Base-by-base conservation (phyloP, 345 rosid species). In the Sapria himalayana region DNA sequence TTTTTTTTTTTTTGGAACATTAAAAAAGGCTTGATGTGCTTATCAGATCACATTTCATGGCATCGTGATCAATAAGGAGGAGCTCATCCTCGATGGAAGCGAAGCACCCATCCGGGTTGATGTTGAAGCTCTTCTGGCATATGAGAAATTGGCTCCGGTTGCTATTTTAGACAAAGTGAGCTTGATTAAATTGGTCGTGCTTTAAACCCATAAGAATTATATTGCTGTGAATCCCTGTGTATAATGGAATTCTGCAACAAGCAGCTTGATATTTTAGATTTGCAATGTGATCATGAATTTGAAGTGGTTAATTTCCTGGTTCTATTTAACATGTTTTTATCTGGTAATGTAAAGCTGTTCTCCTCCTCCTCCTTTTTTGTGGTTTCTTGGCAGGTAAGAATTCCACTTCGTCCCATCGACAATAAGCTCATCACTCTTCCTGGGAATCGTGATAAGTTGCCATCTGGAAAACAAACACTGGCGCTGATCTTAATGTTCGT, bases 51-150 rank as follows among this genome's bases (percentile, higher is more conserved):
- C 20, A 41, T 89, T 89, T 62, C 95, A 79, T 58, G 98, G 98
- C 44, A 79, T 89, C 58, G 67, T 57, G 41, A 52, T 89, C 49
- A 59, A 63, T 45, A 74, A 66, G 64, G 81, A 77, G 47, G 92
- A 89, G 43, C 62, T 84, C 29, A 37, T 82, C 43, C 95, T 89
- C 29, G 86, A 89, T 62, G 98, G 98, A 48, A 89, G 98, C 65
- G 98, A 82, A 44, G 91, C 93, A 44, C 98, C 98, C 36, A 46
- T 64, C 48, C 79, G 82, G 54, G 75, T 89, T 50, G 84, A 71
- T 58, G 74, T 72, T 56, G 84, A 77, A 70, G 79, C 81, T 31
- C 55, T 71, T 37, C 56, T 89, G 58, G 75, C 86, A 50, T 62
- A 77, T 29, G 98, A 82, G 62, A 71, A 59, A 43, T 72, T 89